Evolutionary conservation across 2,329 filamentous ascomycete species (phyloP).

Genomic region (Diaporthe longicolla): DNA sequence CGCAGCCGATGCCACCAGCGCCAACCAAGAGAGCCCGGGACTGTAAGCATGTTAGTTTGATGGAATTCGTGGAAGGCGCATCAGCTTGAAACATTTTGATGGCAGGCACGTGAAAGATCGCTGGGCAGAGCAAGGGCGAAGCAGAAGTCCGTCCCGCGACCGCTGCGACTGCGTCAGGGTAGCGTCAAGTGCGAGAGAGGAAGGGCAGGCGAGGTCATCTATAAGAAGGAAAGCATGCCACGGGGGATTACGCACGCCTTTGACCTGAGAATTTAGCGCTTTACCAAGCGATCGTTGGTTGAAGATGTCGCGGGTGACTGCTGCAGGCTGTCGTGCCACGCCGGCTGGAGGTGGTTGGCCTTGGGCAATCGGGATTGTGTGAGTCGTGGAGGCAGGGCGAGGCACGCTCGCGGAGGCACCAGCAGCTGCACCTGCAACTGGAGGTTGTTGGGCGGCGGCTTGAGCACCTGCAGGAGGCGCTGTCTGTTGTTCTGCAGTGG

Average conservation of each 20-base stretch:
- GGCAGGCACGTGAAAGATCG: neutral
- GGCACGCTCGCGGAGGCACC: conserved; percentile 21
- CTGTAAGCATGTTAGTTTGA: conserved; percentile 60
- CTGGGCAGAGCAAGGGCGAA: neutral
- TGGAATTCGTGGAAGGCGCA: neutral
- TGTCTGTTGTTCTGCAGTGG: conserved; percentile 30
- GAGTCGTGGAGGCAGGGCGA: conserved; percentile 30
- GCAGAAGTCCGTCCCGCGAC: conserved; percentile 24
- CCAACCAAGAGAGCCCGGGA: conserved; percentile 93
- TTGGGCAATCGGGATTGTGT: conserved; percentile 39
- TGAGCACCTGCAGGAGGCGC: conserved; percentile 38
- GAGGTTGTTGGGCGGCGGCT: conserved; percentile 10
- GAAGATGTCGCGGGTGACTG: conserved; percentile 64
- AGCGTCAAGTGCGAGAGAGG: neutral
- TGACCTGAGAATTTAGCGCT: conserved; percentile 74
- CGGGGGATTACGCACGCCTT: conserved; percentile 69
- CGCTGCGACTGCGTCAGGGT: conserved; percentile 13
- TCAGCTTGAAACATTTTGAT: conserved; percentile 11
- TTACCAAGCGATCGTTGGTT: conserved; percentile 77
- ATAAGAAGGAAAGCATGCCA: conserved; percentile 17
- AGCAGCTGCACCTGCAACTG: conserved; percentile 25
- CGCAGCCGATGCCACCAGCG: conserved; percentile 96
- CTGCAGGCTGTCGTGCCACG: conserved; percentile 43
- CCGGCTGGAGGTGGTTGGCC: conserved; percentile 37
- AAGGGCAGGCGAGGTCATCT: neutral